Conservation (phyloP, 2,329 filamentous ascomycete genomes). For the Metarhizium album region DNA sequence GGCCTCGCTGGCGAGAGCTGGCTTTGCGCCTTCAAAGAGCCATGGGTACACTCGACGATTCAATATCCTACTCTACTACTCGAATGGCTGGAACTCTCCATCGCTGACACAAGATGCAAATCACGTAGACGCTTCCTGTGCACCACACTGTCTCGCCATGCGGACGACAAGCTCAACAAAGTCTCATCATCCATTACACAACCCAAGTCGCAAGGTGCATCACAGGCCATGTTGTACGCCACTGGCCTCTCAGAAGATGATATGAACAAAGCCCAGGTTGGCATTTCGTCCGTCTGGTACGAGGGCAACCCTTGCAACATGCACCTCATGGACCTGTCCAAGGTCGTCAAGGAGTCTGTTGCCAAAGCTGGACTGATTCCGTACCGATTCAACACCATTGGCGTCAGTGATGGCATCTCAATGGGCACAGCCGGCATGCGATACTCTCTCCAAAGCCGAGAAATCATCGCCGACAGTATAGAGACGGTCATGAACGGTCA, state of each 20-base stretch:
- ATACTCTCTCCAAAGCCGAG: constrained; percentile 85
- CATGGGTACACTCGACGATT: constrained; percentile 8
- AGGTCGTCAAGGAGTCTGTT: constrained; percentile 55
- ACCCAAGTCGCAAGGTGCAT: constrained; percentile 95
- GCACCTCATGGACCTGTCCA: constrained; percentile 86
- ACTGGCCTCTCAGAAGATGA: constrained; percentile 79
- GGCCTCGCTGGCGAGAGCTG: constrained; percentile 9
- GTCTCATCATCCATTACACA: constrained; percentile 81
- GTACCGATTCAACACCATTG: constrained; percentile 98
- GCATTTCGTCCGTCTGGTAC: constrained; percentile 97
- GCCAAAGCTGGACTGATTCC: constrained; percentile 68
- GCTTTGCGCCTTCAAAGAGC: constrained; percentile 7
- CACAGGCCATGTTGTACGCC: constrained; percentile 97
- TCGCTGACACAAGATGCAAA: neutral
- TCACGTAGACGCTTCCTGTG: constrained; percentile 38
- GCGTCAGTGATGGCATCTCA: constrained; percentile 92
- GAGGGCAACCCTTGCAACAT: constrained; percentile 98
- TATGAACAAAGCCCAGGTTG: constrained; percentile 94
- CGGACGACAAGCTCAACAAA: constrained; percentile 62
- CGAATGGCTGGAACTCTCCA: too few relatives aligned
- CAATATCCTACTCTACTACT: neutral
- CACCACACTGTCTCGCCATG: constrained; percentile 34
- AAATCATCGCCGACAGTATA: constrained; percentile 95
- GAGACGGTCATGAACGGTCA: constrained; percentile 98
- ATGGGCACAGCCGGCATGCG: constrained; percentile 98